Base-by-base conservation (phyloP, 2,329 filamentous ascomycete genomes). In the Venturiaceae sp. region DNA sequence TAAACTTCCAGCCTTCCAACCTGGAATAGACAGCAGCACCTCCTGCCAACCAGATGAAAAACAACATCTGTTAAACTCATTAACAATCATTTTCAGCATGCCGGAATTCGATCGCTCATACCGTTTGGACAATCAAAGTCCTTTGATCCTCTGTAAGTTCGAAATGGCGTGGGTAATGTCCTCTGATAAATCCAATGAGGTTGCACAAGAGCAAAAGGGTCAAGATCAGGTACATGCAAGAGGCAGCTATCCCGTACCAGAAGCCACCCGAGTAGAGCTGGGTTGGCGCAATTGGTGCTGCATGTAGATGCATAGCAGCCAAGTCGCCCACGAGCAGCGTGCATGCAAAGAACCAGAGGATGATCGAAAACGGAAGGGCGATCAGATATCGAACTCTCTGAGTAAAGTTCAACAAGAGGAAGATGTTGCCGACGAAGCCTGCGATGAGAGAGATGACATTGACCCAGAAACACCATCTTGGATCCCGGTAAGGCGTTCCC, bases 401-500 rank as follows among this genome's bases (percentile, higher is more conserved):
- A 13, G 55, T 58, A 14, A 58, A 58, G 41, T 58, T 58, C n/a
- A 58, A 23, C n/a, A 58, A n/a, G 3, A 58, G 55, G 32, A 58
- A 58, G 3, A 58, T 3, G 23, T 58, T 58, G 16, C 55, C 55
- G 13, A 58, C 44, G 44, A 58, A 58, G 16, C 55, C 55, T 30
- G 37, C 37, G 30, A 60, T 50, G n/a, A 60, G 56, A 41, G 56
- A 58, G 23, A 52, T 32, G 11, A 58, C 19, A 26, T 58, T 58
- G 4, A 58, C 44, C 39, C 32, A 36, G 41, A 53, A 58, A n/a
- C 55, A 58, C 55, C 41, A 58, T 3, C 39, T 21, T 26, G 55
- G 55, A 30, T 58, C 55, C 26, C 19, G 28, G 34, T 37, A 34
- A 8, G 44, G 39, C 0, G 82, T 67, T 3, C 83, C 82, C 14